Evolutionary conservation across 768 basidiomycete species (phyloP).

Genomic region (Gloeophyllum trabeum): DNA sequence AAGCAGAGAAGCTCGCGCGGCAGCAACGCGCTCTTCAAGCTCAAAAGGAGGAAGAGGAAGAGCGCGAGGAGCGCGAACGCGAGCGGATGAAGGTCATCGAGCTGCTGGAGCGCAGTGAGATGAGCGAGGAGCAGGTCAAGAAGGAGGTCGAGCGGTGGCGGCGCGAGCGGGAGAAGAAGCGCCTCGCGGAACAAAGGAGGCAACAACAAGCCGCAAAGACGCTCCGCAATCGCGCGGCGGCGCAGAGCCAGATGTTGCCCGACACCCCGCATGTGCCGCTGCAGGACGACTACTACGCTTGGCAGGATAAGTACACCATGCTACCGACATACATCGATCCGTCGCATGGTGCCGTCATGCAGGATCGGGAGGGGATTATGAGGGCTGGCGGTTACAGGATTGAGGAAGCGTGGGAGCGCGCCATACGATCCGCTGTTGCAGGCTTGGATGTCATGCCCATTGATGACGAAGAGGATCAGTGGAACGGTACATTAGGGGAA

Average conservation of each 20-base stretch:
- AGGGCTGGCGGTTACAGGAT: slow-evolving; percentile 73
- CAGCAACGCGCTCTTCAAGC: slow-evolving; percentile 59
- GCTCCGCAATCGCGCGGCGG: slow-evolving; percentile 55
- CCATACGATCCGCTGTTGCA: slow-evolving; percentile 61
- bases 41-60: slow-evolving; percentile 60
- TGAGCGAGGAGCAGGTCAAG: slow-evolving; percentile 41
- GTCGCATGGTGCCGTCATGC: slow-evolving; percentile 63
- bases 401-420: slow-evolving; percentile 81
- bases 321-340: slow-evolving; percentile 56
- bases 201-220: slow-evolving; percentile 18
- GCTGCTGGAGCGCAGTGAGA: slow-evolving; percentile 67
- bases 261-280: slow-evolving; percentile 76
- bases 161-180: slow-evolving; percentile 1
- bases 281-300: slow-evolving; percentile 66
- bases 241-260: slow-evolving; percentile 52
- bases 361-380: slow-evolving; percentile 71
- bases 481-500: no score
- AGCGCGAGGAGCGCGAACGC: slow-evolving; percentile 66
- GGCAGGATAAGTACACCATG: slow-evolving; percentile 55
- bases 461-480: slow-evolving; percentile 3
- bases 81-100: slow-evolving; percentile 69
- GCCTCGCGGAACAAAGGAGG: neutral
- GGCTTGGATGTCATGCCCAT: slow-evolving; percentile 47
- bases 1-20: slow-evolving; percentile 59
- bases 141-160: slow-evolving; percentile 4